phyloP scores from a whole-genome alignment of 495 filamentous ascomycete genomes.

The Gamarada debralockiae region DNA sequence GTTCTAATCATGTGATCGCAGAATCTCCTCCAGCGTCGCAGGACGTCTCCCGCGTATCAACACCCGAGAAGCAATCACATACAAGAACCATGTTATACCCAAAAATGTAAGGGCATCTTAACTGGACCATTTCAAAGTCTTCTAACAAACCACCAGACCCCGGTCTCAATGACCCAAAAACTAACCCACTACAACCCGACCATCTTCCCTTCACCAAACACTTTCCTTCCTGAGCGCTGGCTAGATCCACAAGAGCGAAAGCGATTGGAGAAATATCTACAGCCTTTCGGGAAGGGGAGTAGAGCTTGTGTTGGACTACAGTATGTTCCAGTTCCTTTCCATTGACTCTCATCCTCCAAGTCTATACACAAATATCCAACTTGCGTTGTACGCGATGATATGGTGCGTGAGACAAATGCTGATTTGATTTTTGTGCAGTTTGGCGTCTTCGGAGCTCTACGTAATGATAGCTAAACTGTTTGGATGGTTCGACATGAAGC shows the following conservation, averaged over 20 bases:
- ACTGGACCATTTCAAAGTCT: background rate
- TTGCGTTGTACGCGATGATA: background rate
- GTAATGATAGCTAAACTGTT: background rate
- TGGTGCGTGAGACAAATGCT: too few species aligned
- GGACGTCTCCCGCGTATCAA: conserved; percentile 21
- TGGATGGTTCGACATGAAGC: background rate
- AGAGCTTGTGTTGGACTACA: background rate
- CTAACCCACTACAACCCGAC: conserved; percentile 18
- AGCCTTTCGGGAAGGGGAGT: conserved; percentile 2
- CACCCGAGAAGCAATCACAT: conserved; percentile 14
- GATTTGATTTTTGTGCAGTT: background rate
- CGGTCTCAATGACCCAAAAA: conserved; percentile 11
- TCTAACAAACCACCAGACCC: conserved; percentile 5
- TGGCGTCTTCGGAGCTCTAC: background rate
- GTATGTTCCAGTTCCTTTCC: background rate
- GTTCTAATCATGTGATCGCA: conserved; percentile 9
- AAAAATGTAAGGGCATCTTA: conserved; percentile 2
- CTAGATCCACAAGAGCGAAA: conserved; percentile 19
- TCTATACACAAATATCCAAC: background rate
- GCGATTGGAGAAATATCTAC: background rate
- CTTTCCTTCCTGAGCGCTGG: conserved; percentile 44
- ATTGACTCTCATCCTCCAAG: background rate
- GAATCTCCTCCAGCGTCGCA: conserved; percentile 17
- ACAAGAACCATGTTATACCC: conserved; percentile 16
- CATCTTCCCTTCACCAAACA: conserved; percentile 36